phyloP scores from a whole-genome alignment of 106 monocot species.

The Apostasia shenzhenica region DNA sequence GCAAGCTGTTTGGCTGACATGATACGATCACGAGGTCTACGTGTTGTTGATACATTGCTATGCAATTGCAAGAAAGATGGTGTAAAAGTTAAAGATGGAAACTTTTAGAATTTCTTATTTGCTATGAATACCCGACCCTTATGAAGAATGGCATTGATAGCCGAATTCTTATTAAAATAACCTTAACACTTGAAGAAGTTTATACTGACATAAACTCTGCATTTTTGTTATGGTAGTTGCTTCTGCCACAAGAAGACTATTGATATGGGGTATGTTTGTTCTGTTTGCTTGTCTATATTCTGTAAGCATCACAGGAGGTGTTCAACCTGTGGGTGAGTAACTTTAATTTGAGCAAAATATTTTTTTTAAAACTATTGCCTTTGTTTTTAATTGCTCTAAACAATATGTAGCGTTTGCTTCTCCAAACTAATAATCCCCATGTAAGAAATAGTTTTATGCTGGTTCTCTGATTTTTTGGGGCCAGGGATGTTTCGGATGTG shows the following conservation, averaged over 20 bases:
- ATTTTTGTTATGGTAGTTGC: slow-evolving; percentile 35
- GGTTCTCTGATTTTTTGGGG: background rate
- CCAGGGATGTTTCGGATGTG: too few relatives aligned
- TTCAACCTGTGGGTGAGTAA: slow-evolving; percentile 89
- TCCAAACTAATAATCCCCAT: background rate
- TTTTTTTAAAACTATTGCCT: background rate
- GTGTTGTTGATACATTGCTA: background rate
- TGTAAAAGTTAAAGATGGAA: background rate
- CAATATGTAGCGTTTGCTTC: background rate
- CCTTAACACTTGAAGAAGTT: too few relatives aligned
- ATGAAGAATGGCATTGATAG: too few relatives aligned
- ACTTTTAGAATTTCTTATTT: background rate
- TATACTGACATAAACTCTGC: too few relatives aligned
- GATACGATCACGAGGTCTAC: too few relatives aligned
- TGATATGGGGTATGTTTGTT: slow-evolving; percentile 91
- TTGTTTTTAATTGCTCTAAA: background rate
- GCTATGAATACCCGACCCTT: too few relatives aligned
- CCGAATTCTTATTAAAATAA: too few relatives aligned
- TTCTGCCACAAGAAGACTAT: slow-evolving; percentile 98
- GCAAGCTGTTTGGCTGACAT: too few relatives aligned
- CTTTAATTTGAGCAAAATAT: background rate
- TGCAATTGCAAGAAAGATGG: background rate
- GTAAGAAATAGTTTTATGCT: background rate
- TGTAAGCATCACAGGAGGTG: slow-evolving; percentile 94
- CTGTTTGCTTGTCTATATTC: slow-evolving; percentile 96